Evolutionary conservation across 2,329 filamentous ascomycete genomes (phyloP).

Genomic region (Diplocarpon rosae): DNA sequence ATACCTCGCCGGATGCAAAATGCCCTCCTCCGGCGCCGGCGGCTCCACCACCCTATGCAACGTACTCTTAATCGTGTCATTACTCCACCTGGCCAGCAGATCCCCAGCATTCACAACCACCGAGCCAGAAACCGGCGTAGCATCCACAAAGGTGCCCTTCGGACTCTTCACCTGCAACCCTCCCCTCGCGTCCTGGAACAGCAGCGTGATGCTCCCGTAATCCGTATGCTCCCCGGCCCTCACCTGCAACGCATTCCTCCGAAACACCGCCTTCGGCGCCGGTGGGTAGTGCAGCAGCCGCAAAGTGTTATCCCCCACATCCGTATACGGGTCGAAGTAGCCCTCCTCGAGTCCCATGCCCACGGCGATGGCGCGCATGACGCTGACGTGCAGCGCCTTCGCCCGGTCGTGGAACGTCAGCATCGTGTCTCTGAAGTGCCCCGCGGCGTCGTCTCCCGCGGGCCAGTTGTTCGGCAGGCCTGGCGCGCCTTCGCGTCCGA

Average conservation of each 20-base stretch:
- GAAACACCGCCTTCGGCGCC: slow-evolving; percentile 33
- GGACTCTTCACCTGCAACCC: slow-evolving; percentile 52
- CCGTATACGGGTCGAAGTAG: slow-evolving; percentile 70
- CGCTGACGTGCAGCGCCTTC: slow-evolving; percentile 60
- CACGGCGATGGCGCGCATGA: slow-evolving; percentile 79
- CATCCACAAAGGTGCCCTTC: slow-evolving; percentile 68
- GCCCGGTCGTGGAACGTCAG: slow-evolving; percentile 62
- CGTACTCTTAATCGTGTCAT: slow-evolving; percentile 83
- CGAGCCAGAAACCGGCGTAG: slow-evolving; percentile 68
- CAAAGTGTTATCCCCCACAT: slow-evolving; percentile 51
- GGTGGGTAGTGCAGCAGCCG: slow-evolving; percentile 49
- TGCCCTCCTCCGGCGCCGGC: slow-evolving; percentile 42
- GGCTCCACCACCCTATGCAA: slow-evolving; percentile 86
- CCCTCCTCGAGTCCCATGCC: slow-evolving; percentile 59
- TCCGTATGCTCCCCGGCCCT: slow-evolving; percentile 43
- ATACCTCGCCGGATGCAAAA: slow-evolving; percentile 63
- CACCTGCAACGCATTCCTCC: slow-evolving; percentile 39
- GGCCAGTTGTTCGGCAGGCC: slow-evolving; percentile 73
- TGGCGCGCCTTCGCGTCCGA: slow-evolving; percentile 47
- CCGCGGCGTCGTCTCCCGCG: slow-evolving; percentile 38
- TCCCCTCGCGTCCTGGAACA: slow-evolving; percentile 42
- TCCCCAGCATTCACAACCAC: slow-evolving; percentile 88
- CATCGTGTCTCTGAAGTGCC: slow-evolving; percentile 63
- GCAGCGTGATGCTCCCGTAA: slow-evolving; percentile 40
- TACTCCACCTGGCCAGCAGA: slow-evolving; percentile 76